phyloP scores from a whole-genome alignment of 1,139 yeast genomes.

The Zygoascus hellenicus region DNA sequence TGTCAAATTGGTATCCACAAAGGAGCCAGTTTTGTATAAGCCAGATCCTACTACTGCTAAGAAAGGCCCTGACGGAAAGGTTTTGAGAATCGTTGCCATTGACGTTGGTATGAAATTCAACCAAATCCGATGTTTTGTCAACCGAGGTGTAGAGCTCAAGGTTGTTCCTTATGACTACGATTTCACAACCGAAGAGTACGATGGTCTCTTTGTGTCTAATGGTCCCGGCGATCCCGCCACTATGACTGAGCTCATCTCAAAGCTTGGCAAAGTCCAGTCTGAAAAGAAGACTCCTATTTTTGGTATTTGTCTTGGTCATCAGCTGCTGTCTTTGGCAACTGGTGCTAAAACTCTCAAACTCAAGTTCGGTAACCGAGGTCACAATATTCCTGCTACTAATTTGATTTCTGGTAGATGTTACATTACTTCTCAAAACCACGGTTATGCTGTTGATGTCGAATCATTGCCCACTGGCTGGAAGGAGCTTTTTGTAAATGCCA shows the following conservation, averaged over 20 bases:
- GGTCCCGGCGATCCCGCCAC: constrained; percentile 99
- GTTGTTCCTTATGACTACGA: constrained; percentile 98
- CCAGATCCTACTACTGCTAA: constrained; percentile 50
- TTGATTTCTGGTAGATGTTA: constrained; percentile 92
- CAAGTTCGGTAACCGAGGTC: constrained; percentile 99
- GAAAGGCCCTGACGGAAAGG: constrained; percentile 65
- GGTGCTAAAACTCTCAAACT: constrained; percentile 90
- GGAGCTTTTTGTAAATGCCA: constrained; percentile 91
- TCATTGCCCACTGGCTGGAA: constrained; percentile 78
- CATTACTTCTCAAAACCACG: constrained; percentile 98
- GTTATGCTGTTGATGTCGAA: constrained; percentile 86
- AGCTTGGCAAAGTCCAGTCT: constrained; percentile 50
- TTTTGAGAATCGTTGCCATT: constrained; percentile 76
- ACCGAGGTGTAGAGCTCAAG: constrained; percentile 90
- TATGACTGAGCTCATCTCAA: constrained; percentile 58
- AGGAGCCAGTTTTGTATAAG: constrained; percentile 67
- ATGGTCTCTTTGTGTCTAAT: constrained; percentile 92
- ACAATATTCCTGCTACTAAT: constrained; percentile 96
- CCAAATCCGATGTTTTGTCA: constrained; percentile 94
- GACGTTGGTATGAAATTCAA: constrained; percentile 98
- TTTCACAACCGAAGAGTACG: constrained; percentile 65
- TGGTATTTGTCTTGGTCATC: constrained; percentile 99
- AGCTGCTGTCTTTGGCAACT: constrained; percentile 88
- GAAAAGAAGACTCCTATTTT: constrained; percentile 62
- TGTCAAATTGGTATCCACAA: constrained; percentile 83